Percentiles rank a stretch among this genome's conserved stretches.
phyloP scores from a whole-genome alignment of 768 basidiomycete genomes.

The Tylopilus rubrobrunneus region DNA sequence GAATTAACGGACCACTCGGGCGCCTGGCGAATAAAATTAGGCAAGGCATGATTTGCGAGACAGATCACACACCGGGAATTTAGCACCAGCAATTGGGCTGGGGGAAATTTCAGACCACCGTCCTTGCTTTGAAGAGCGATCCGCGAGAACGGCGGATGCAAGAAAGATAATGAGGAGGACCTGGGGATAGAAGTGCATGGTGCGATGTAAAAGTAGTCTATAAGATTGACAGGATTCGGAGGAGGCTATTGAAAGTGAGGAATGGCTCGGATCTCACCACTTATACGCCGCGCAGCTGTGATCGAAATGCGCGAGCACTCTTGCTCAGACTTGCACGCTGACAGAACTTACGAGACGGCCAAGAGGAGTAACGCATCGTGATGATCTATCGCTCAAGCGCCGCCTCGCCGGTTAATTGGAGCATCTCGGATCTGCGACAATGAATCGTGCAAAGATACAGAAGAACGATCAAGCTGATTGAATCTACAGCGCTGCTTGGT shows the following conservation, averaged over 20 bases:
- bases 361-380: no score
- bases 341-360: no score
- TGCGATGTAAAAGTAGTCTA: not conserved
- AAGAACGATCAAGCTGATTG: no score
- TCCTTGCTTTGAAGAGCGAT: not conserved
- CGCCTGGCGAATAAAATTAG: not conserved
- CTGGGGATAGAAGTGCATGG: not conserved
- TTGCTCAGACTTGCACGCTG: no score
- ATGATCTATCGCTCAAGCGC: no score
- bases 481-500: no score
- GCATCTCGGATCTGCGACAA: no score
- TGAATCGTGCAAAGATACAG: no score
- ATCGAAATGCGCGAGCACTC: no score
- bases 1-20: no score
- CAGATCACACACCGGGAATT: not conserved
- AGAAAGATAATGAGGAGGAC: not conserved
- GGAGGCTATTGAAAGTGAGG: not conserved
- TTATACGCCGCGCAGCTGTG: not conserved
- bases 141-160: not conserved
- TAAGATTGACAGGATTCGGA: not conserved
- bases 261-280: no score
- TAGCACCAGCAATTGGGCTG: not conserved
- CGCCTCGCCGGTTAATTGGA: no score
- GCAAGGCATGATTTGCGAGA: not conserved
- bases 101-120: not conserved